phyloP scores from a whole-genome alignment of 139 green algal genomes.

The Pedinophyceae sp. region DNA sequence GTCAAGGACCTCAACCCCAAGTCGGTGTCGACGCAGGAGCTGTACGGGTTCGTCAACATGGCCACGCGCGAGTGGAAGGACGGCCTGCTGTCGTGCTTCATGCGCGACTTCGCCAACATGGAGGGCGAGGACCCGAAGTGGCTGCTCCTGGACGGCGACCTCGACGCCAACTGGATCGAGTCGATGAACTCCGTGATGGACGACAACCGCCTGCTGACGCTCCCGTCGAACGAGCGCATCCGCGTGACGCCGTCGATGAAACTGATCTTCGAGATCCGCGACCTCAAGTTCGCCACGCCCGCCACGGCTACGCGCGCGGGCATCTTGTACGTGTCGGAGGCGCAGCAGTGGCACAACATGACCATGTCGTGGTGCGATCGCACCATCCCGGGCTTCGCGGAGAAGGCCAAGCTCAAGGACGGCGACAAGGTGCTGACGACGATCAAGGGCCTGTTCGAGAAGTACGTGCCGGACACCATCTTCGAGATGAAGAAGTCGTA shows the following conservation, averaged over 20 bases:
- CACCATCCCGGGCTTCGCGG: conserved; percentile 31
- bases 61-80: conserved; percentile 79
- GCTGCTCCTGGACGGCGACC: conserved; percentile 70
- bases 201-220: conserved; percentile 69
- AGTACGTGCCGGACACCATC: conserved; percentile 56
- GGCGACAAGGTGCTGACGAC: conserved; percentile 34
- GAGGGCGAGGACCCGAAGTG: conserved; percentile 71
- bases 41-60: conserved; percentile 80
- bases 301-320: conserved; percentile 68
- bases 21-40: conserved; percentile 66
- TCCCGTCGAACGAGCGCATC: conserved; percentile 78
- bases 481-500: conserved; percentile 70
- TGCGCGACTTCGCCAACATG: conserved; percentile 73
- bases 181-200: conserved; percentile 83
- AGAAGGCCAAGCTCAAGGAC: conserved; percentile 71
- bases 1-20: conserved; percentile 78
- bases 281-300: conserved; percentile 67
- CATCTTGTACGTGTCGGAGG: conserved; percentile 70
- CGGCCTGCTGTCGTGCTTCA: conserved; percentile 64
- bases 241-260: conserved; percentile 72
- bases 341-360: conserved; percentile 71
- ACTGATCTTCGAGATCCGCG: conserved; percentile 71
- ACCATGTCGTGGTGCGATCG: conserved; percentile 35
- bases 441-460: conserved; percentile 57
- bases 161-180: conserved; percentile 82